Evolutionary conservation across 805 yeast genomes (phyloP).

Genomic region (Blastobotrys americana): DNA sequence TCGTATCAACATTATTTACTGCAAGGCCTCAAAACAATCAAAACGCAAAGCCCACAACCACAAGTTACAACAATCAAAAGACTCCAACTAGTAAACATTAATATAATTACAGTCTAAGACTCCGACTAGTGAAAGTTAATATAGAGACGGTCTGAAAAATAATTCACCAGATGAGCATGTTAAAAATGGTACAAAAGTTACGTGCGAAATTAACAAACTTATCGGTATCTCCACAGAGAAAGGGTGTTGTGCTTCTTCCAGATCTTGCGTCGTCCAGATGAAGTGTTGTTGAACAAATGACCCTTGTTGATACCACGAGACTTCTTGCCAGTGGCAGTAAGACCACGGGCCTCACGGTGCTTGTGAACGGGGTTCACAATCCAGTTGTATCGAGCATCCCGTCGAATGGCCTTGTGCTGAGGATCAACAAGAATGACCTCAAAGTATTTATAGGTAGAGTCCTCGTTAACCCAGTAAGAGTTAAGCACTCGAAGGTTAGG

Average conservation of each 20-base stretch:
- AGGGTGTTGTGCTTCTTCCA: constrained; percentile 99
- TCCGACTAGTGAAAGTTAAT: no score
- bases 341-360: constrained; percentile 99
- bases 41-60: no score
- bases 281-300: constrained; percentile 97
- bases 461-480: constrained; percentile 99
- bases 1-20: no score
- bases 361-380: constrained; percentile 99
- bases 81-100: no score
- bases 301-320: constrained; percentile 99
- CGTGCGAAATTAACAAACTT: constrained; percentile 19
- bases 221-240: constrained; percentile 99
- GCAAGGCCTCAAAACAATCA: no score
- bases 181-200: neutral
- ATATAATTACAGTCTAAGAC: no score
- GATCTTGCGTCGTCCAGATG: constrained; percentile 98
- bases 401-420: constrained; percentile 96
- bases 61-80: no score
- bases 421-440: constrained; percentile 98
- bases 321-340: constrained; percentile 96
- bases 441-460: constrained; percentile 98
- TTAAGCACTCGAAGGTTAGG: constrained; percentile 98
- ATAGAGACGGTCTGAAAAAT: no score
- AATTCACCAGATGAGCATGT: neutral
- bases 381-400: constrained; percentile 99